A percentile compares a stretch with the other conserved stretches of the same genome.
Conservation (phyloP, 148 eudicot species). For the Spergularia bocconei region DNA sequence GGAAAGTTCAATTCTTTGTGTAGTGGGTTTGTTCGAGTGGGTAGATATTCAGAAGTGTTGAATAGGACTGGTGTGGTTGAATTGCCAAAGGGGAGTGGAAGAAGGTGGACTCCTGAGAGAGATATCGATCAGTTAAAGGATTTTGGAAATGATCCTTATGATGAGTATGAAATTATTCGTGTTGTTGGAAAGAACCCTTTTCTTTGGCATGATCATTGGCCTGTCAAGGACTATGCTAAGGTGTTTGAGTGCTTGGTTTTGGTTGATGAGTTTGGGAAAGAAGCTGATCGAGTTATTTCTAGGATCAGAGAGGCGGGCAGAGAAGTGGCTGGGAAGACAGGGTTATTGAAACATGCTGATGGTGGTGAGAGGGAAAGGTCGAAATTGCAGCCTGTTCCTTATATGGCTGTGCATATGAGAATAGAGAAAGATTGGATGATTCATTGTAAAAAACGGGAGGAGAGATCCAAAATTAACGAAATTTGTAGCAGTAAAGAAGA, state of each 20-base stretch:
- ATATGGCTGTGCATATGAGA: slow-evolving; percentile 93
- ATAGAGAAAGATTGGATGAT: slow-evolving; percentile 99
- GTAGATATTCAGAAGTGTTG: slow-evolving; percentile 49
- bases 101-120: slow-evolving; percentile 78
- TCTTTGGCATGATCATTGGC: slow-evolving; percentile 99
- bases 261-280: slow-evolving; percentile 64
- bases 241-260: slow-evolving; percentile 79
- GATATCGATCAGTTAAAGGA: slow-evolving; percentile 74
- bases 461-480: slow-evolving; percentile 53
- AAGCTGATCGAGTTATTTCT: slow-evolving; percentile 74
- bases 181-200: slow-evolving; percentile 84
- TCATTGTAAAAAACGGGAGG: slow-evolving; percentile 82
- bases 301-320: slow-evolving; percentile 57
- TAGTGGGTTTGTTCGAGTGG: slow-evolving; percentile 71
- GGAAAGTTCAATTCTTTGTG: slow-evolving; percentile 67
- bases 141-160: slow-evolving; percentile 44
- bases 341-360: background rate
- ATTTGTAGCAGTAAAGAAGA: slow-evolving; percentile 92
- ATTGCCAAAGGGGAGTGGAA: slow-evolving; percentile 83
- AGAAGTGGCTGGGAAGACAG: slow-evolving; percentile 19
- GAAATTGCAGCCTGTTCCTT: slow-evolving; percentile 33
- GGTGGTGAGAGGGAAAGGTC: slow-evolving; percentile 17
- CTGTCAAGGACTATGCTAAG: slow-evolving; percentile 76
- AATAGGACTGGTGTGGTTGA: slow-evolving; percentile 48
- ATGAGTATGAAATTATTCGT: slow-evolving; percentile 51